Conservation (phyloP, 2,329 filamentous ascomycete species). For the Colletotrichum sp. region DNA sequence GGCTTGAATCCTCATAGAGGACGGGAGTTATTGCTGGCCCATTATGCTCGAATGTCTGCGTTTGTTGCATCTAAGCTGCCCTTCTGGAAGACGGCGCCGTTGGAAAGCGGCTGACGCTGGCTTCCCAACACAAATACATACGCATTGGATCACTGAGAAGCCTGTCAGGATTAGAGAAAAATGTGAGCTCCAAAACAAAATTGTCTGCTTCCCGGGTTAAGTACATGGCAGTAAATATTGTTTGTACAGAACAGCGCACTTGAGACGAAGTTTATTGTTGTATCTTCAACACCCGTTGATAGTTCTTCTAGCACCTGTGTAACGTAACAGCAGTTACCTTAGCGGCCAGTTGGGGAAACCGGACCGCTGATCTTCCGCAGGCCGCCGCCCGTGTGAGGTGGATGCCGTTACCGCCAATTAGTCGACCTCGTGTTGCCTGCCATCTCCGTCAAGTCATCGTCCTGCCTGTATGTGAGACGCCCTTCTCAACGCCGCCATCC, state of each 20-base stretch:
- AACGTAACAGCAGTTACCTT: not conserved
- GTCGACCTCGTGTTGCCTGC: not conserved
- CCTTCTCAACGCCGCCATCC: not conserved
- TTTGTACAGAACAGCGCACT: not conserved
- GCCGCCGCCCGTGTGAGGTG: not conserved
- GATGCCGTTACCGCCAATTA: not conserved
- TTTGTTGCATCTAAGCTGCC: not conserved
- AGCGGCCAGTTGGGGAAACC: not conserved
- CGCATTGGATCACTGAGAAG: not conserved
- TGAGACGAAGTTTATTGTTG: not conserved
- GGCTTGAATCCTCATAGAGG: not conserved
- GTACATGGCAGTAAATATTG: not conserved
- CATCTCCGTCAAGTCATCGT: not conserved
- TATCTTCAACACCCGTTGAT: not conserved
- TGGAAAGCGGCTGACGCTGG: not conserved
- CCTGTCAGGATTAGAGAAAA: not conserved
- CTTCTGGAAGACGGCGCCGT: not conserved
- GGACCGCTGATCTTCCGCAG: constrained; percentile 21
- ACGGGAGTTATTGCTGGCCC: not conserved
- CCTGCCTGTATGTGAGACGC: not conserved
- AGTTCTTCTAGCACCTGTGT: not conserved
- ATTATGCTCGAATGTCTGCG: not conserved
- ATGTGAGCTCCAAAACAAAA: not conserved
- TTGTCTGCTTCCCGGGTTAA: not conserved
- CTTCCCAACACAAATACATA: not conserved